phyloP scores from a whole-genome alignment of 2,329 filamentous ascomycete genomes.

The Eutypella sp. region DNA sequence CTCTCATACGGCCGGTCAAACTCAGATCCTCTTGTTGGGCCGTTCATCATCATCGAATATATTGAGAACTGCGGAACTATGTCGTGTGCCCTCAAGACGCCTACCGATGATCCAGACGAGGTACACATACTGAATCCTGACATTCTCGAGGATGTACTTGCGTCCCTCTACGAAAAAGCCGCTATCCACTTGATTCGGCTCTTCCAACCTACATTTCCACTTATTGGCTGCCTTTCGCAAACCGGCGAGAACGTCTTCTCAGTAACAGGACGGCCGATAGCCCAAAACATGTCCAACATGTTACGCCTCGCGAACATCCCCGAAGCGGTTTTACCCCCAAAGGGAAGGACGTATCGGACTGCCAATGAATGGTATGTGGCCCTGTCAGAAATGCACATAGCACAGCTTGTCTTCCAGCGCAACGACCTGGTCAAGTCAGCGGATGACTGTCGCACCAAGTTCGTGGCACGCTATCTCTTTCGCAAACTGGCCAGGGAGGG shows the following conservation, averaged over 20 bases:
- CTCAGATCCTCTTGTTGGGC: background rate
- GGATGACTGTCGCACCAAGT: conserved; percentile 38
- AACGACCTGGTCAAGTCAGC: conserved; percentile 32
- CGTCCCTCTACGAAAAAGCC: too few relatives aligned
- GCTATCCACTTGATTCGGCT: too few relatives aligned
- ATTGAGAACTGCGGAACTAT: too few relatives aligned
- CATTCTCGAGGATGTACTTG: too few relatives aligned
- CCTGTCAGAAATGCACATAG: conserved; percentile 37
- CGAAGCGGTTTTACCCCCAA: background rate
- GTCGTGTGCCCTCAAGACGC: too few relatives aligned
- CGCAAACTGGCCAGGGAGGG: conserved; percentile 22
- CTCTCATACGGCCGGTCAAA: background rate
- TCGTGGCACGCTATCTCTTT: conserved; percentile 37
- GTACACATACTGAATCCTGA: too few relatives aligned
- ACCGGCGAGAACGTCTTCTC: background rate
- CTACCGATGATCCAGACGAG: too few relatives aligned
- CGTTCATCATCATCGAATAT: too few relatives aligned
- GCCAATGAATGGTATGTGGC: conserved; percentile 33
- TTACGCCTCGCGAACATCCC: background rate
- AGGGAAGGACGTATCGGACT: conserved; percentile 17
- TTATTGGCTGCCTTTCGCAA: background rate
- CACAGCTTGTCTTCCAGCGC: conserved; percentile 34
- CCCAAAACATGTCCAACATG: background rate
- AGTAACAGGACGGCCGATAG: background rate
- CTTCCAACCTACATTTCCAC: too few relatives aligned